Base-by-base conservation (phyloP, 1,139 yeast species). In the Wickerhamiella infanticola region DNA sequence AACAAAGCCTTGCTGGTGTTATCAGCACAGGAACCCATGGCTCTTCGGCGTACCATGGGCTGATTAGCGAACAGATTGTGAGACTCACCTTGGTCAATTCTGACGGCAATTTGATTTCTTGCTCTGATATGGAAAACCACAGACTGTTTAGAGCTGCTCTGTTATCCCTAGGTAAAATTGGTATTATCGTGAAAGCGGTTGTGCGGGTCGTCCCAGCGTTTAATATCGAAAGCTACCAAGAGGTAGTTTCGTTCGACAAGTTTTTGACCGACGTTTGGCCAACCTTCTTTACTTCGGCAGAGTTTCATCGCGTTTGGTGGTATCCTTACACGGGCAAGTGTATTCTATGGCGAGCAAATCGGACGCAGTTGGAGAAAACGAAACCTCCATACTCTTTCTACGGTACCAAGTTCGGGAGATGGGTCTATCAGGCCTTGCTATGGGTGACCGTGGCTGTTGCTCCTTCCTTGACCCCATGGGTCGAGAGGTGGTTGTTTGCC, bases 21-120 rank as follows among this genome's bases (percentile, higher is more conserved):
- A 85, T 90, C 44, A 82, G 95, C 2, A 90, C 98, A 0, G 97
- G 97, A 37, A 86, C 97, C 0, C 98, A 90, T 59, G 98, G 98
- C 1, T 82, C 96, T 1, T 79, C 95, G 6, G 93, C 90, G 45
- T 84, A 73, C 61, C 97, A 90, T 58, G 96, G 97, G 0, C 69
- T 88, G 41, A 84, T 90, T 3, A 77, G 93, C 8, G 90, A 86
- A 57, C 95, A 86, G 62, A 73, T 85, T 50, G 96, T 88, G 3
- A 75, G 79, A 48, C 63, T 90, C 48, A 76, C 82, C 4, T 46
- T 64, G 24, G 66, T 88, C 39, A 75, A 82, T 48, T 83, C 90
- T 39, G 51, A 59, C 2, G 97, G 96, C 27, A 76, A 83, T 51
- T 58, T 79, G 24, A 67, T 84, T 29, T 72, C 70, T 44, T 81